phyloP scores from a whole-genome alignment of 371 early-diverging fungal genomes.

The Lichtheimia ramosa region DNA sequence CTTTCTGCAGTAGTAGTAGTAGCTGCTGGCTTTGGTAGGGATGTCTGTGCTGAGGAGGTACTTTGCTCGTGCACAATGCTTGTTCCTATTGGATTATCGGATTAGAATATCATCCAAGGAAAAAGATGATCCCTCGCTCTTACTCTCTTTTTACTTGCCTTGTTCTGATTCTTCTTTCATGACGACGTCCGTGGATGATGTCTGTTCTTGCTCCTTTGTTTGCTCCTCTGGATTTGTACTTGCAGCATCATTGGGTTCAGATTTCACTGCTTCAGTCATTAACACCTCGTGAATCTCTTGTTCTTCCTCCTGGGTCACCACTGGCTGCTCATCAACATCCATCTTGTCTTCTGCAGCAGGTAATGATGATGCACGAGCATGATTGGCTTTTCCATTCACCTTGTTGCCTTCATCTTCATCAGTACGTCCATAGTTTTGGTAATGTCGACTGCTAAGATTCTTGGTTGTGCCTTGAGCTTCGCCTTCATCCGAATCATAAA shows the following conservation, averaged over 20 bases:
- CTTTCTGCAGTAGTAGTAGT: constrained; percentile 24
- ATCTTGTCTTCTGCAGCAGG: constrained; percentile 12
- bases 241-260: constrained; percentile 18
- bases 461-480: constrained; percentile 34
- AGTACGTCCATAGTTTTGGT: constrained; percentile 28
- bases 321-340: constrained; percentile 7
- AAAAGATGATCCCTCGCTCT: neutral
- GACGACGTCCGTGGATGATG: neutral
- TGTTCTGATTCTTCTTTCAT: constrained; percentile 10
- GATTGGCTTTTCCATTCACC: constrained; percentile 13
- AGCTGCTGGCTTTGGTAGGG: neutral
- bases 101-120: neutral
- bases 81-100: constrained; percentile 1
- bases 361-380: constrained; percentile 16
- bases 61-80: neutral
- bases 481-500: constrained; percentile 74
- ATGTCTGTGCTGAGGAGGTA: neutral
- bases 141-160: constrained; percentile 3
- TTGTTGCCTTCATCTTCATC: constrained; percentile 18
- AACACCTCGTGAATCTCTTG: constrained; percentile 26
- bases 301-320: constrained; percentile 38
- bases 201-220: neutral
- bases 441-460: constrained; percentile 24
- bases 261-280: constrained; percentile 27
- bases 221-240: neutral